Conservation (phyloP, 306 rosid genomes). For the Prunus padus region DNA sequence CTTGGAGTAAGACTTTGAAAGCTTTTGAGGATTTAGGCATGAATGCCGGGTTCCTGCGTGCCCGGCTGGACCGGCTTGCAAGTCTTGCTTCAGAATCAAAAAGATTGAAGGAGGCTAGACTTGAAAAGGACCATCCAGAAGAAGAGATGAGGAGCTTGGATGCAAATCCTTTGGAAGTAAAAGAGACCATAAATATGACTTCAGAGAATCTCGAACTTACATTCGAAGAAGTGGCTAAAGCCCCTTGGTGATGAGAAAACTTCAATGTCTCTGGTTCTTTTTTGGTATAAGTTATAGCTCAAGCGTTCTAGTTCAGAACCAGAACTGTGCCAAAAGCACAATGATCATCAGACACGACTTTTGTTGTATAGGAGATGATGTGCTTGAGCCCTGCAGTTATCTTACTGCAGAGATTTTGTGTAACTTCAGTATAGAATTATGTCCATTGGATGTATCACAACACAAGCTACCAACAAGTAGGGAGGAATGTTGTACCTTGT, state of each 20-base stretch:
- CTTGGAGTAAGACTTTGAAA: slow-evolving; percentile 49
- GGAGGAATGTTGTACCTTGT: background rate
- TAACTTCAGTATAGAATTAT: background rate
- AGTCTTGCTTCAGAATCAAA: slow-evolving; percentile 25
- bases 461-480: background rate
- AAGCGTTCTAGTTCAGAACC: background rate
- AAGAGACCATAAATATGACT: slow-evolving; percentile 5
- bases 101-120: slow-evolving; percentile 25
- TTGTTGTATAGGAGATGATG: background rate
- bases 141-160: slow-evolving; percentile 19
- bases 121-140: slow-evolving; percentile 21
- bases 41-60: slow-evolving; percentile 45
- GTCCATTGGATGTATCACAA: background rate
- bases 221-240: slow-evolving; percentile 40
- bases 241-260: slow-evolving; percentile 46
- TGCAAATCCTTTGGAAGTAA: too few relatives aligned
- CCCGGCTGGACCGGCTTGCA: slow-evolving; percentile 34
- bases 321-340: background rate
- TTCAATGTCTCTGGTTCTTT: background rate
- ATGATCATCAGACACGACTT: too few relatives aligned
- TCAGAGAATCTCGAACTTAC: slow-evolving; percentile 16
- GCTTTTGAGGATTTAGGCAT: slow-evolving; percentile 52
- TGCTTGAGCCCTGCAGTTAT: too few relatives aligned
- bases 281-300: background rate
- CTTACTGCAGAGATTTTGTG: background rate